These are phyloP conservation scores for Suillus hirtellus DNA, from an alignment of 768 basidiomycete genomes.

Conservation along the genomic window DNA sequence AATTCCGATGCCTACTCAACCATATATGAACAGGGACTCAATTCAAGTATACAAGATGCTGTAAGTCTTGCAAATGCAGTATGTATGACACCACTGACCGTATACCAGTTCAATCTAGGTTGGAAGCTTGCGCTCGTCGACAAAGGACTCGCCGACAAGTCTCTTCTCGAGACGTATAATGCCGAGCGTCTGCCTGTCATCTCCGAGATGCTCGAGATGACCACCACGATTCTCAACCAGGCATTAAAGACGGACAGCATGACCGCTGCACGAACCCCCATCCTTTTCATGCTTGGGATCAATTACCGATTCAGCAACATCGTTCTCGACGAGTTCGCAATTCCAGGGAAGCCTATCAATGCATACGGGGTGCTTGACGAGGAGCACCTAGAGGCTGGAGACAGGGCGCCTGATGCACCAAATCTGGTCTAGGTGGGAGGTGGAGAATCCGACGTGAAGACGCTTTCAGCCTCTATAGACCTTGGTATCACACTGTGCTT, in stretches of 20 bases:
- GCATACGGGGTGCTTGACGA: constrained; percentile 15
- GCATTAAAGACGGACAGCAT: constrained; percentile 7
- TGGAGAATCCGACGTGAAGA: constrained; percentile 12
- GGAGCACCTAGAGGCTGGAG: constrained; percentile 14
- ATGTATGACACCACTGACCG: neutral
- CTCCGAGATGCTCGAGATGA: constrained; percentile 29
- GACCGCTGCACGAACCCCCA: constrained; percentile 13
- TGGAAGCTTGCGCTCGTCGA: constrained; percentile 30
- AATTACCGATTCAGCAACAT: constrained; percentile 19
- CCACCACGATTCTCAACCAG: constrained; percentile 18
- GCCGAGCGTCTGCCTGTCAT: constrained; percentile 30
- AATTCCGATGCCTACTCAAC: neutral
- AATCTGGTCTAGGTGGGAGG: constrained; percentile 19
- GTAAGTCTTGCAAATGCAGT: constrained; percentile 24
- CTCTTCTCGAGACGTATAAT: constrained; percentile 27
- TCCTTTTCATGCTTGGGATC: constrained; percentile 34
- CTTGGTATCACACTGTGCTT: constrained; percentile 18
- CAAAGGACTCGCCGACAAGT: constrained; percentile 22
- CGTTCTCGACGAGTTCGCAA: constrained; percentile 12
- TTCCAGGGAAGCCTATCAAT: neutral
- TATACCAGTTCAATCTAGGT: constrained; percentile 20
- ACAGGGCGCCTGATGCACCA: constrained; percentile 14
- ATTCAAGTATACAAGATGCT: constrained; percentile 40
- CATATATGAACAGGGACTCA: constrained; percentile 34
- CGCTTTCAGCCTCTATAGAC: constrained; percentile 32